These are phyloP conservation scores for Tetrapisispora pingtungensis DNA, from an alignment of 805 yeast genomes.

Conservation along the genomic window DNA sequence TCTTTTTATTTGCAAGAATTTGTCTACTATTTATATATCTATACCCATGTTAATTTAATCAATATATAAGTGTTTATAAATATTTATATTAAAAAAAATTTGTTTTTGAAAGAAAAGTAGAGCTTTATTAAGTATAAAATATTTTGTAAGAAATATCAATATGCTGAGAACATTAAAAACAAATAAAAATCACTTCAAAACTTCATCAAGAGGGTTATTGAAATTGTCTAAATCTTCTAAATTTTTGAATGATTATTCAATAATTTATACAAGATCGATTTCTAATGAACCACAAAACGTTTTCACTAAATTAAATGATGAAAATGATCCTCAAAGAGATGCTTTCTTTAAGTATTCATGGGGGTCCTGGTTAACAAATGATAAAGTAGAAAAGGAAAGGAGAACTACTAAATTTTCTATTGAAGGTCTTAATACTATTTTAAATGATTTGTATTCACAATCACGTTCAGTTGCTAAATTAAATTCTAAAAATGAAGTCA, in stretches of 20 bases:
- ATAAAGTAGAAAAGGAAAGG: conserved; percentile 58
- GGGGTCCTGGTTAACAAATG: conserved; percentile 91
- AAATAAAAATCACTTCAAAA: background rate
- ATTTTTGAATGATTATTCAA: background rate
- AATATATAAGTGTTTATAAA: no score
- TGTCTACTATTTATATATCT: no score
- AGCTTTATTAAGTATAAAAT: no score
- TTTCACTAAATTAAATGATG: conserved; percentile 47
- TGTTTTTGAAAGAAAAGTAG: no score
- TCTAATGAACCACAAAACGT: conserved; percentile 28
- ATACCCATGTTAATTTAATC: no score
- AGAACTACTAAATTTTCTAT: conserved; percentile 77
- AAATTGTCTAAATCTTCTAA: background rate
- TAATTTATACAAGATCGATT: conserved; percentile 16
- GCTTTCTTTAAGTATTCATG: conserved; percentile 80
- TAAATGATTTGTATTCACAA: conserved; percentile 35
- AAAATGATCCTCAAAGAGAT: conserved; percentile 56
- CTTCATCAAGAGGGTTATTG: no score
- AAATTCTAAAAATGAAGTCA: conserved; percentile 19
- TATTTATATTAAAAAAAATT: no score
- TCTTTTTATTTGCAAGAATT: no score
- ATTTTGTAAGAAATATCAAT: background rate
- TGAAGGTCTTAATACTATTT: conserved; percentile 55
- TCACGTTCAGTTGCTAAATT: conserved; percentile 29
- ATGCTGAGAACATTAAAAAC: background rate